These are phyloP conservation scores for Onygena corvina DNA, from an alignment of 2,329 filamentous ascomycete genomes.

Conservation along the genomic window DNA sequence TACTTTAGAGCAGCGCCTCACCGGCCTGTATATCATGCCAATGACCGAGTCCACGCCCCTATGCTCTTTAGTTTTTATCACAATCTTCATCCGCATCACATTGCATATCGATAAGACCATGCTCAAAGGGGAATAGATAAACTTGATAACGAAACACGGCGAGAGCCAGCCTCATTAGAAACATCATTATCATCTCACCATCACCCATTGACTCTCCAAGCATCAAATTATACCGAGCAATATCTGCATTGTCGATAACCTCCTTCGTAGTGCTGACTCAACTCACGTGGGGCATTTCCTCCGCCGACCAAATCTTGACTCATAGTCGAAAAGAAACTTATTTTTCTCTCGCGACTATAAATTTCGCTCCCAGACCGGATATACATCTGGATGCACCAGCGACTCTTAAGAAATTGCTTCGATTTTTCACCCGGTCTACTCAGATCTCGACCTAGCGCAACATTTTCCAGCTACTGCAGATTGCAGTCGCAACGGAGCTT, in stretches of 20 bases:
- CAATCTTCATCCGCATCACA: not conserved
- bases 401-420: not conserved
- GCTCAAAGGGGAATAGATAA: slow-evolving; percentile 4
- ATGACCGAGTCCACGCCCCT: too few relatives aligned
- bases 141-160: not conserved
- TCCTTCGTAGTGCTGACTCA: not conserved
- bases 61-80: too few relatives aligned
- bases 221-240: not conserved
- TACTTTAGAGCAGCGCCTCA: too few relatives aligned
- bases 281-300: slow-evolving; percentile 4
- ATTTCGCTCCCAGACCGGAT: too few relatives aligned
- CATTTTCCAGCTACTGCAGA: slow-evolving; percentile 2
- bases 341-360: too few relatives aligned
- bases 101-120: slow-evolving; percentile 6
- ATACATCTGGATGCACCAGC: slow-evolving; percentile 8
- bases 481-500: not conserved
- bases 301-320: not conserved
- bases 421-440: not conserved
- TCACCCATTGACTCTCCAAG: not conserved
- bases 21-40: too few relatives aligned
- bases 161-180: too few relatives aligned
- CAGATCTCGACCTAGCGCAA: not conserved
- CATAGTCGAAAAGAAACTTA: too few relatives aligned
- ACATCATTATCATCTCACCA: not conserved
- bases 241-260: not conserved